phyloP scores from a whole-genome alignment of 2,329 filamentous ascomycete genomes.

The Tolypocladium paradoxum region DNA sequence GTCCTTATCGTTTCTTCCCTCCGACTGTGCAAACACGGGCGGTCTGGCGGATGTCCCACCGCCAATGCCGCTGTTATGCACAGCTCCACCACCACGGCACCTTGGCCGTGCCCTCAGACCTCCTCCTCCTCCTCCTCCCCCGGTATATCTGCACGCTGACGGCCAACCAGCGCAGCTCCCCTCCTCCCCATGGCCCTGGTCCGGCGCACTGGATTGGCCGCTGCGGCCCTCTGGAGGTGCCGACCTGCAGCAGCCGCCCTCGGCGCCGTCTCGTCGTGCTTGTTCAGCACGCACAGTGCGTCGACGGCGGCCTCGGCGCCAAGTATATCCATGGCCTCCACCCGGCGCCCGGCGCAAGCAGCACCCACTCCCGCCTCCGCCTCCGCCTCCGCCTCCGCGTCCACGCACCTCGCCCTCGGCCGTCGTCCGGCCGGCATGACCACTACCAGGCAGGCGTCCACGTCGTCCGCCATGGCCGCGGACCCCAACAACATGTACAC shows the following conservation, averaged over 20 bases:
- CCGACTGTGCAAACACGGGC: not conserved
- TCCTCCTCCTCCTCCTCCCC: not conserved
- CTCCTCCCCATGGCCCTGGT: slow-evolving; percentile 13
- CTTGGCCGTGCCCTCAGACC: not conserved
- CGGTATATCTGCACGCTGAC: not conserved
- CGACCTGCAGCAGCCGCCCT: slow-evolving; percentile 6
- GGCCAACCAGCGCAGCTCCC: not conserved
- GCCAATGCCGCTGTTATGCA: not conserved
- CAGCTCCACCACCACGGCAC: not conserved
- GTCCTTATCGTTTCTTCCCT: not conserved
- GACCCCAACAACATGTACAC: slow-evolving; percentile 46
- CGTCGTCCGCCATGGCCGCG: slow-evolving; percentile 5
- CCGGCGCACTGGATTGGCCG: slow-evolving; percentile 12
- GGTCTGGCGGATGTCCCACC: not conserved
- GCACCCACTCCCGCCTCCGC: not conserved
- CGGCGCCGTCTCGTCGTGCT: slow-evolving; percentile 3
- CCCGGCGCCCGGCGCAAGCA: not conserved
- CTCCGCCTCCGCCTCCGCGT: not conserved
- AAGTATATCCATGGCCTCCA: not conserved
- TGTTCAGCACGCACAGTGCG: not conserved
- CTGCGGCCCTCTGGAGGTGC: slow-evolving; percentile 12
- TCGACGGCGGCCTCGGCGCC: not conserved
- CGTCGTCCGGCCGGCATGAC: not conserved
- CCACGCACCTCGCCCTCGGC: not conserved
- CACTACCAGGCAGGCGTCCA: slow-evolving; percentile 4